phyloP scores from a whole-genome alignment of 2,329 filamentous ascomycete species.

The Aspergillus fijiensis region DNA sequence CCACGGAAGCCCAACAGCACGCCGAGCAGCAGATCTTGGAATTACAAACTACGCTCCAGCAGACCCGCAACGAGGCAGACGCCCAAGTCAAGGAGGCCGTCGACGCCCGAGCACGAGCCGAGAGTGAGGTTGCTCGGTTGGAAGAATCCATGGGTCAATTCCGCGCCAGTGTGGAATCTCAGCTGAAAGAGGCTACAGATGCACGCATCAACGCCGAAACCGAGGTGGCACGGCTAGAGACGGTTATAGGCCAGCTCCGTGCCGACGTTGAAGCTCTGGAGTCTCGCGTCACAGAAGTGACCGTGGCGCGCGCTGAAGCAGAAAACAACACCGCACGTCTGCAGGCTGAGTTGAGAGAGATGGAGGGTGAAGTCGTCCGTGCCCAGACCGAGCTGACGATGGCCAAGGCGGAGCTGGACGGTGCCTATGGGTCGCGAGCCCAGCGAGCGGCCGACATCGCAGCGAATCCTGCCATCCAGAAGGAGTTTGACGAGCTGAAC shows the following conservation, averaged over 20 bases:
- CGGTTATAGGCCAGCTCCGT: slow-evolving; percentile 33
- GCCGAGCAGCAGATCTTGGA: slow-evolving; percentile 29
- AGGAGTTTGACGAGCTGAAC: slow-evolving; percentile 58
- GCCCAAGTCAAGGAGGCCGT: slow-evolving; percentile 21
- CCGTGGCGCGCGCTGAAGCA: slow-evolving; percentile 30
- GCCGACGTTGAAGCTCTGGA: slow-evolving; percentile 36
- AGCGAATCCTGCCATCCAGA: slow-evolving; percentile 57
- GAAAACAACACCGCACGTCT: slow-evolving; percentile 42
- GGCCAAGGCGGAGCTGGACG: slow-evolving; percentile 84
- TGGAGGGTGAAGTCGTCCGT: slow-evolving; percentile 65
- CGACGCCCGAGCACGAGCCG: slow-evolving; percentile 15
- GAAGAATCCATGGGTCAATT: slow-evolving; percentile 30
- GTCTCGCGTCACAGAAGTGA: slow-evolving; percentile 28
- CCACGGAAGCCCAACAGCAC: slow-evolving; percentile 27
- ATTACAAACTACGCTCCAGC: slow-evolving; percentile 27
- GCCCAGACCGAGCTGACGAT: slow-evolving; percentile 82
- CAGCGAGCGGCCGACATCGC: slow-evolving; percentile 67
- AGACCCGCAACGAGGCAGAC: slow-evolving; percentile 24
- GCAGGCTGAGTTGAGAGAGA: slow-evolving; percentile 51
- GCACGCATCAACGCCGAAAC: slow-evolving; percentile 19
- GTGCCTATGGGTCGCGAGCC: slow-evolving; percentile 79
- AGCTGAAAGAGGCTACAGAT: slow-evolving; percentile 24
- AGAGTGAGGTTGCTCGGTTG: slow-evolving; percentile 19
- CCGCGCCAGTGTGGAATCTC: slow-evolving; percentile 15
- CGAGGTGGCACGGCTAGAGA: slow-evolving; percentile 23